Base-by-base conservation (phyloP, 805 yeast species). In the Wickerhamomyces silvicola region DNA sequence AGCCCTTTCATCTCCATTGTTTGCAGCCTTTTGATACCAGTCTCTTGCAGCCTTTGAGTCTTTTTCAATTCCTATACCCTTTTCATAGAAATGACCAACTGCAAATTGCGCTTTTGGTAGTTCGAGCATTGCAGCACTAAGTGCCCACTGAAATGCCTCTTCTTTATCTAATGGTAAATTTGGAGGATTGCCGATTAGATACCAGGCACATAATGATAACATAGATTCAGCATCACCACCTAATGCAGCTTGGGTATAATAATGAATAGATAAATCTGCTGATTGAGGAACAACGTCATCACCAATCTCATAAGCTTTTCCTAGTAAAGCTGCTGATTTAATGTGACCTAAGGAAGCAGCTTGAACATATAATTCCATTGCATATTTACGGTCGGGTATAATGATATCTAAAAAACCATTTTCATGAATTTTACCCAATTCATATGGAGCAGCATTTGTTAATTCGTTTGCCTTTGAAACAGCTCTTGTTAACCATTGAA, bases 131-230 rank as follows among this genome's bases (percentile, higher is more conserved):
- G 97, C 97, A 0, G 97, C 90, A 41, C 84, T 68, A 33, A 73
- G 62, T 1, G 97, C 97, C 97, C 97, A 92, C 48, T 85, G 92
- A 55, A 80, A 90, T 1, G 97, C 94, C 57, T 88, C 96, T 32
- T 62, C 71, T 33, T 80, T 82, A 55, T 88, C 90, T 41, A 73
- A 72, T 7, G 78, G 79, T 46, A 92, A 68, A 28, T 72, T 73
- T n/a, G 92, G 88, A 21, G 82, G 88, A 21, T 84, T 78, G 0
- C 98, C 98, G 18, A 86, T 81, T 57, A 90, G 66, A 54, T 90
- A 92, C 97, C 97, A 92, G 2, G 97, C 96, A 56, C 97, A 88
- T 63, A 90, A 66, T 2, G 95, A 88, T 49, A 90, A 66, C 95
- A 90, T 92, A 9, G 95, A 80, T 29, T 73, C 78, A 1, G 94